phyloP scores from a whole-genome alignment of 2,329 filamentous ascomycete genomes.

The Fusarium circinatum region DNA sequence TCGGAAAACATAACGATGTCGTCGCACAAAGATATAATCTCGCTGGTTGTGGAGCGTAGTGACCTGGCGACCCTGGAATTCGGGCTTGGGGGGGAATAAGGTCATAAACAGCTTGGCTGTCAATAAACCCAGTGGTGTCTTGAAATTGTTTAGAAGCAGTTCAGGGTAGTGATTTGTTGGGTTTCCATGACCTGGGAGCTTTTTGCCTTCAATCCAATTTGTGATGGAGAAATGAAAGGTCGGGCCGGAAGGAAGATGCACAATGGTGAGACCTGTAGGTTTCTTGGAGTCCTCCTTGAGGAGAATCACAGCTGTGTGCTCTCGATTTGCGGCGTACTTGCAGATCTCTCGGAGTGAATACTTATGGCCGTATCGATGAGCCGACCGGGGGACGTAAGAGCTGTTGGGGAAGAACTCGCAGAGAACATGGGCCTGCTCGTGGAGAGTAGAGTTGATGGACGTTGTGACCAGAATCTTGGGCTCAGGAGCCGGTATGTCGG shows the following conservation, averaged over 20 bases:
- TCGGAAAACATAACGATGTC: conserved; percentile 92
- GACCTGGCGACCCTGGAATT: conserved; percentile 87
- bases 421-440: conserved; percentile 82
- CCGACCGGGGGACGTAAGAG: conserved; percentile 87
- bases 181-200: conserved; percentile 87
- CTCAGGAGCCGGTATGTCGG: conserved; percentile 64
- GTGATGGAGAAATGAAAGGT: conserved; percentile 93
- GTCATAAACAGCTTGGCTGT: conserved; percentile 81
- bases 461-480: conserved; percentile 96
- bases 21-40: conserved; percentile 92
- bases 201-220: conserved; percentile 90
- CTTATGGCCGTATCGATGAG: conserved; percentile 86
- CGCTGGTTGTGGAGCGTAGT: conserved; percentile 94
- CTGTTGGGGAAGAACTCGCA: conserved; percentile 85
- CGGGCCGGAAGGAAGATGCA: conserved; percentile 85
- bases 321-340: conserved; percentile 81
- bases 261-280: conserved; percentile 82
- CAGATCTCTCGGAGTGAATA: conserved; percentile 93
- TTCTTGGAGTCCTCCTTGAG: conserved; percentile 90
- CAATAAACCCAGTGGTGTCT: conserved; percentile 88
- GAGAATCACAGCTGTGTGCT: conserved; percentile 85
- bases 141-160: conserved; percentile 92
- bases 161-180: conserved; percentile 92
- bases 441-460: conserved; percentile 86
- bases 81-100: conserved; percentile 75